Conservation (phyloP, 768 basidiomycete species). For the Lactarius pseudohatsudake region DNA sequence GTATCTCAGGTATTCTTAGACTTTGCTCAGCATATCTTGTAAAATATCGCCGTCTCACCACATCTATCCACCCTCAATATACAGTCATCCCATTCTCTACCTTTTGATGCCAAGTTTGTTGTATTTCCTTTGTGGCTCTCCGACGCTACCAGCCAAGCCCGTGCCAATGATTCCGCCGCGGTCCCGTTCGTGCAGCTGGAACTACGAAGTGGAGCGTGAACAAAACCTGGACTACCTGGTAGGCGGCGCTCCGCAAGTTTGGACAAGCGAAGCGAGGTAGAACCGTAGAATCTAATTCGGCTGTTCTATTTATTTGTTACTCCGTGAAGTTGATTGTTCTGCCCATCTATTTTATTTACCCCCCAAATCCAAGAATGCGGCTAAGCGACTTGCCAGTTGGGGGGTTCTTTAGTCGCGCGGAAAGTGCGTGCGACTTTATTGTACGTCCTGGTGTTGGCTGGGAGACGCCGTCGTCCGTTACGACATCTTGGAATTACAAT, state of each 20-base stretch:
- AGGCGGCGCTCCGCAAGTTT: not conserved
- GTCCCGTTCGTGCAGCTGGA: not conserved
- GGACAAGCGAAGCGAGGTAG: not conserved
- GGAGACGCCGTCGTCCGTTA: no score
- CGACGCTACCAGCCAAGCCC: not conserved
- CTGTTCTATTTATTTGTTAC: no score
- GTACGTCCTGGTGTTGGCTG: no score
- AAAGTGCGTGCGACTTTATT: no score
- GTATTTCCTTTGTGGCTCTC: not conserved
- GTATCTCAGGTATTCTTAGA: constrained; percentile 13
- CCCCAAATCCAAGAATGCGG: not conserved
- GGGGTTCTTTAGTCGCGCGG: no score
- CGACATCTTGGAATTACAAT: no score
- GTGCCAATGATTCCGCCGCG: not conserved
- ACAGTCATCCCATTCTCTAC: not conserved
- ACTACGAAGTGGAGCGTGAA: not conserved
- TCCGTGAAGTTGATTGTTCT: no score
- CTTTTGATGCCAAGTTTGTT: not conserved
- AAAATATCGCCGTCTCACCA: constrained; percentile 18
- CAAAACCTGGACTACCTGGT: not conserved
- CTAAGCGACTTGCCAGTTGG: not conserved
- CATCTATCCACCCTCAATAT: constrained; percentile 9
- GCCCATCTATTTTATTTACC: not conserved
- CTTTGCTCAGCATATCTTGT: constrained; percentile 19
- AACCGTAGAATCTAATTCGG: no score